Percentiles rank a stretch among this genome's conserved stretches.
Conservation (phyloP, 495 filamentous ascomycete genomes). For the Talaromyces trachyspermus region DNA sequence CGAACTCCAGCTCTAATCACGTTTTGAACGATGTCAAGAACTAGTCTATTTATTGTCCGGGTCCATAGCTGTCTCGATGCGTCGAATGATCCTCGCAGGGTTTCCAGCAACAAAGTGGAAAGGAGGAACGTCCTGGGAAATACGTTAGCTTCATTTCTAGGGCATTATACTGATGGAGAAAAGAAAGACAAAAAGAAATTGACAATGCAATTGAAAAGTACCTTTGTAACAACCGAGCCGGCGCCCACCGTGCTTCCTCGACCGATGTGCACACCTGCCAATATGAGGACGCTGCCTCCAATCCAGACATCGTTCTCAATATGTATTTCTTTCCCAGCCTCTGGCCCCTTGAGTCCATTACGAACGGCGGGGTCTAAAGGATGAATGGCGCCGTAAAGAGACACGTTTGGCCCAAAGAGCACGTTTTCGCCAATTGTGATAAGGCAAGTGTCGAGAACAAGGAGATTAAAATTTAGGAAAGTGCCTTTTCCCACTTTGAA, state of each 20-base stretch:
- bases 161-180: neutral
- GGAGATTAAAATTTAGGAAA: conserved; percentile 67
- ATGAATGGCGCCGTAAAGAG: conserved; percentile 62
- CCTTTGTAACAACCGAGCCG: conserved; percentile 76
- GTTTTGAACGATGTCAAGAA: too few species aligned
- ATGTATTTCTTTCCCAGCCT: conserved; percentile 63
- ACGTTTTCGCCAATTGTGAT: conserved; percentile 72
- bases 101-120: conserved; percentile 55
- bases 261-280: conserved; percentile 66
- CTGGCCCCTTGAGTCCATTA: conserved; percentile 63
- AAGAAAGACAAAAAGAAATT: neutral
- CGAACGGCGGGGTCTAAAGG: conserved; percentile 62
- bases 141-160: neutral
- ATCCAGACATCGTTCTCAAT: conserved; percentile 85
- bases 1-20: too few species aligned
- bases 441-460: conserved; percentile 67
- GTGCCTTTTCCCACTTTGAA: conserved; percentile 55
- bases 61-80: conserved; percentile 30
- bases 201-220: conserved; percentile 22
- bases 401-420: conserved; percentile 66
- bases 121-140: conserved; percentile 43
- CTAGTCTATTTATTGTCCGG: conserved; percentile 10
- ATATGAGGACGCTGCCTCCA: conserved; percentile 61
- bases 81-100: conserved; percentile 51
- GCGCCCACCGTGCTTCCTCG: conserved; percentile 67